Evolutionary conservation across 2,329 filamentous ascomycete genomes (phyloP).

Genomic region (Aspergillus oerlinghausenensis): DNA sequence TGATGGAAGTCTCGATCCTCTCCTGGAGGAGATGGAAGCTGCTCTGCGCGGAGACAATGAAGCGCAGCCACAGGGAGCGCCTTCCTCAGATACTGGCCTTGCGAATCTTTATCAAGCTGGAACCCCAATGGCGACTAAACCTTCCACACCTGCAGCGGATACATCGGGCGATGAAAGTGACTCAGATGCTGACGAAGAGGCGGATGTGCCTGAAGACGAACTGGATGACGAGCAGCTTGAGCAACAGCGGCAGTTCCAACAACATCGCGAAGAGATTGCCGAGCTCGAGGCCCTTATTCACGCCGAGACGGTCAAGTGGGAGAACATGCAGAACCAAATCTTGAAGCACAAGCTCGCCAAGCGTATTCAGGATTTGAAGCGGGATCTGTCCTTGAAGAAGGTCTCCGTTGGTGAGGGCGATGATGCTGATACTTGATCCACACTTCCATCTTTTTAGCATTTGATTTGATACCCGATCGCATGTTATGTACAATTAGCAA

Average conservation of each 20-base stretch:
- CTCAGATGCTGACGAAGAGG: conserved; percentile 34
- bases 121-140: conserved; percentile 30
- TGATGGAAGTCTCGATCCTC: conserved; percentile 35
- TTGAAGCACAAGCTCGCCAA: conserved; percentile 41
- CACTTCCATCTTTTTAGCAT: not conserved
- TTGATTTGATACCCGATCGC: conserved; percentile 11
- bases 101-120: conserved; percentile 24
- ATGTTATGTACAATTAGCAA: conserved; percentile 1
- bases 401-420: conserved; percentile 37
- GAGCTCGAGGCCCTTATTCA: conserved; percentile 40
- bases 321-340: conserved; percentile 38
- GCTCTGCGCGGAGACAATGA: conserved; percentile 34
- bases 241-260: conserved; percentile 38
- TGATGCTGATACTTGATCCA: conserved; percentile 26
- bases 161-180: conserved; percentile 41
- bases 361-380: conserved; percentile 41
- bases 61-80: conserved; percentile 18
- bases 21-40: conserved; percentile 43
- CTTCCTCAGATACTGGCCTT: conserved; percentile 10
- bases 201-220: conserved; percentile 32
- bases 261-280: conserved; percentile 42
- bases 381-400: conserved; percentile 42
- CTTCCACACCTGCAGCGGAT: conserved; percentile 31
- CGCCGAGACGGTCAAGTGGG: conserved; percentile 37
- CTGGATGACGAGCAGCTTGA: conserved; percentile 42